Conservation (phyloP, 2,329 filamentous ascomycete species). For the Cercospora beticola region DNA sequence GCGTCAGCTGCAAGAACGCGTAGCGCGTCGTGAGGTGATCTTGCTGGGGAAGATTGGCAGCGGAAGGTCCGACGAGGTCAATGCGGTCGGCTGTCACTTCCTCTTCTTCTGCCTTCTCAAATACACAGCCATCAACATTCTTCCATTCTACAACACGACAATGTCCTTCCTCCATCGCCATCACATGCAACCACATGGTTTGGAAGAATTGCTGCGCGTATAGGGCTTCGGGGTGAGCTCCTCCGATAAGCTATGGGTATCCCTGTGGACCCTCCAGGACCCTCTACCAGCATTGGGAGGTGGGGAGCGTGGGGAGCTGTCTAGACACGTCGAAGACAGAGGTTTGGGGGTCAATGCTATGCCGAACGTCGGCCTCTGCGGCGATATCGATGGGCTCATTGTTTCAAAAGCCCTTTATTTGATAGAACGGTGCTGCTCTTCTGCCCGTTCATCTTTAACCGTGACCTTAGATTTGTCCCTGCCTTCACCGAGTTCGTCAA, state of each 20-base stretch:
- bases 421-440: background rate
- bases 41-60: background rate
- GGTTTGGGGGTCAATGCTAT: conserved; percentile 9
- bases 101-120: background rate
- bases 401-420: background rate
- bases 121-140: background rate
- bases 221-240: conserved; percentile 9
- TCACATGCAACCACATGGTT: background rate
- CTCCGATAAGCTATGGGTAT: background rate
- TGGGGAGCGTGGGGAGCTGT: conserved; percentile 1
- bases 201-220: background rate
- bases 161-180: background rate
- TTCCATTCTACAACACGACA: background rate
- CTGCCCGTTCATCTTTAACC: background rate
- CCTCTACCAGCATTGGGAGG: background rate
- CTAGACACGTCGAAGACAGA: background rate
- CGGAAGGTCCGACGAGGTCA: background rate
- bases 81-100: background rate
- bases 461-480: background rate
- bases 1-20: background rate
- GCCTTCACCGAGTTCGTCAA: background rate
- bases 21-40: background rate
- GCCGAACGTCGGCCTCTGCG: conserved; percentile 14
- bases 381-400: background rate
- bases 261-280: background rate